A percentile compares a stretch with the other conserved stretches of the same genome.
These are phyloP conservation scores for Jatropha multifida DNA, from an alignment of 441 rosid genomes.

Conservation along the genomic window DNA sequence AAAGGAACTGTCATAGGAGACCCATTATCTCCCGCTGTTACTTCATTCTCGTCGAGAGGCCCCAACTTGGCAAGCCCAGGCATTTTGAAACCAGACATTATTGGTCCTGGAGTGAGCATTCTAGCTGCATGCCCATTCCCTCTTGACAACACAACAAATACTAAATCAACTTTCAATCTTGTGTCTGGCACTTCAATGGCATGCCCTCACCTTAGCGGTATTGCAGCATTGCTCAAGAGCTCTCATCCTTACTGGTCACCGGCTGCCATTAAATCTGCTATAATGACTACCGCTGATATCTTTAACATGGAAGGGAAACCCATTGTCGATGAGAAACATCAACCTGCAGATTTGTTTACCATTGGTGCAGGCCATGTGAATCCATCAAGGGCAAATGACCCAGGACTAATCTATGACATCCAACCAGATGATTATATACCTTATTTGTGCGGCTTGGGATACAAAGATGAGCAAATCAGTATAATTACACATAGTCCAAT, in stretches of 20 bases:
- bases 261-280: slow-evolving; percentile 81
- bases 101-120: slow-evolving; percentile 45
- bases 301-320: slow-evolving; percentile 37
- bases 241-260: slow-evolving; percentile 70
- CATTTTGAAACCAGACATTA: slow-evolving; percentile 49
- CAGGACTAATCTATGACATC: slow-evolving; percentile 57
- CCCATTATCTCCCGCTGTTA: slow-evolving; percentile 33
- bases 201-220: slow-evolving; percentile 85
- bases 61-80: slow-evolving; percentile 45
- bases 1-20: slow-evolving; percentile 44
- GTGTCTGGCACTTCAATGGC: slow-evolving; percentile 91
- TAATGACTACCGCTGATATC: slow-evolving; percentile 58
- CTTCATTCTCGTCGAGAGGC: slow-evolving; percentile 53
- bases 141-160: slow-evolving; percentile 28
- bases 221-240: slow-evolving; percentile 78
- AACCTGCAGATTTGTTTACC: slow-evolving; percentile 47
- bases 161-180: slow-evolving; percentile 41
- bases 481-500: slow-evolving; percentile 28
- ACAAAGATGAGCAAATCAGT: slow-evolving; percentile 35
- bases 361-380: slow-evolving; percentile 59
- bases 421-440: slow-evolving; percentile 45
- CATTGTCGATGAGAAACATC: slow-evolving; percentile 32
- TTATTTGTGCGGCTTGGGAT: slow-evolving; percentile 52
- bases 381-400: slow-evolving; percentile 58
- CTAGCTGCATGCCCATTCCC: slow-evolving; percentile 55